Conservation (phyloP, 805 yeast genomes). For the Monosporozyma yasuniensis region DNA sequence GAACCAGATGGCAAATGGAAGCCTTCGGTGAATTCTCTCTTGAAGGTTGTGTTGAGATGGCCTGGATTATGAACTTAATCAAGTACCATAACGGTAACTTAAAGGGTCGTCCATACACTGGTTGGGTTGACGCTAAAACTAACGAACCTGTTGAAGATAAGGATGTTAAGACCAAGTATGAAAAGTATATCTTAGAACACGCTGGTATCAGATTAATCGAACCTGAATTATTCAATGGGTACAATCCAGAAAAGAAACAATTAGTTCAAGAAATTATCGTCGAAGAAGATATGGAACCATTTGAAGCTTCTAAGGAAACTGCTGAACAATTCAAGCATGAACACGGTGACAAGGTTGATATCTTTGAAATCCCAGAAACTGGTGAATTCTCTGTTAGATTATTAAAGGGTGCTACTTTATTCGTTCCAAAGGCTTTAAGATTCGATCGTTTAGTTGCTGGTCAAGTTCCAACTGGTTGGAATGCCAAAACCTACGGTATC, state of each 20-base stretch:
- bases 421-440: conserved; percentile 70
- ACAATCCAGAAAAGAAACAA: conserved; percentile 89
- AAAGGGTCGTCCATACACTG: conserved; percentile 67
- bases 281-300: conserved; percentile 93
- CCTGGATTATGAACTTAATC: conserved; percentile 98
- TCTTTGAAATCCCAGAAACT: conserved; percentile 76
- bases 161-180: conserved; percentile 88
- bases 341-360: conserved; percentile 90
- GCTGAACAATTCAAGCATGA: conserved; percentile 84
- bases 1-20: conserved; percentile 99
- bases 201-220: conserved; percentile 95
- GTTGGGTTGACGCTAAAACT: conserved; percentile 96
- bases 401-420: conserved; percentile 86
- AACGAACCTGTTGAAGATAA: conserved; percentile 88
- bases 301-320: conserved; percentile 89
- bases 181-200: conserved; percentile 78
- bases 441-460: conserved; percentile 61
- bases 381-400: conserved; percentile 89
- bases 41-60: conserved; percentile 98
- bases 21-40: conserved; percentile 87
- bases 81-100: conserved; percentile 80
- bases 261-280: conserved; percentile 91
- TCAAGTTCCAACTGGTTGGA: conserved; percentile 98
- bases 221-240: conserved; percentile 89
- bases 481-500: conserved; percentile 90